Percentiles rank a stretch among this genome's conserved stretches.
phyloP scores from a whole-genome alignment of 2,329 filamentous ascomycete genomes.

The Cladophialophora carrionii region DNA sequence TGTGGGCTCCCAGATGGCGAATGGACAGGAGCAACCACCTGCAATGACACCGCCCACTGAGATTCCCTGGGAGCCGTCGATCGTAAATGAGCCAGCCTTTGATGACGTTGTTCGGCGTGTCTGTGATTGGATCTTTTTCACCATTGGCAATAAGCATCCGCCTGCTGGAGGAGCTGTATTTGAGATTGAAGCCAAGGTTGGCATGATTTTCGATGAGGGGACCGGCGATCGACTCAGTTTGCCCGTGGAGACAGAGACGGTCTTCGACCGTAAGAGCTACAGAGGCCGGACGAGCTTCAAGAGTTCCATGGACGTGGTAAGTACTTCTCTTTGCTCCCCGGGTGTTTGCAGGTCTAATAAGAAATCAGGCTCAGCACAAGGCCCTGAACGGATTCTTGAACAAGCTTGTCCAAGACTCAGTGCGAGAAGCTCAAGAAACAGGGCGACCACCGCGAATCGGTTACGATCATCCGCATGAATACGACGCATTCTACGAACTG shows the following conservation, averaged over 20 bases:
- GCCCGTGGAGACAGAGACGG: conserved; percentile 69
- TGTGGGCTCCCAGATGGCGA: conserved; percentile 35
- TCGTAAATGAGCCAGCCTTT: conserved; percentile 70
- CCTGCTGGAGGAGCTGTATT: conserved; percentile 68
- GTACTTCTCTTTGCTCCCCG: conserved; percentile 40
- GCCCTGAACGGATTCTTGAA: conserved; percentile 86
- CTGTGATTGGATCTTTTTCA: conserved; percentile 80
- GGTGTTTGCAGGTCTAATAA: conserved; percentile 28
- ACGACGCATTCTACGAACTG: conserved; percentile 82
- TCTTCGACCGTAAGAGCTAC: conserved; percentile 63
- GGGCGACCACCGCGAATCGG: conserved; percentile 67
- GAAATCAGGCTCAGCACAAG: conserved; percentile 72
- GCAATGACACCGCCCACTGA: conserved; percentile 36
- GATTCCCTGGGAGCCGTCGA: conserved; percentile 57
- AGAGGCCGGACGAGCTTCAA: conserved; percentile 66
- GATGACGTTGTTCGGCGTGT: conserved; percentile 75
- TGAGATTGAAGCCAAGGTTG: conserved; percentile 94
- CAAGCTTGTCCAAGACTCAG: conserved; percentile 57
- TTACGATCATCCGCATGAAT: conserved; percentile 81
- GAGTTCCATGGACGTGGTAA: conserved; percentile 87
- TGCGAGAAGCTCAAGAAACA: conserved; percentile 55
- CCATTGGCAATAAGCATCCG: conserved; percentile 58
- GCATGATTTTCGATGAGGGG: conserved; percentile 70
- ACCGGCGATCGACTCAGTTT: conserved; percentile 70
- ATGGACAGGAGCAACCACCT: conserved; percentile 39